Evolutionary conservation across 495 filamentous ascomycete genomes (phyloP), one percentile per base, ranked within the genome.

Genomic region (Alectoria sarmentosa): DNA sequence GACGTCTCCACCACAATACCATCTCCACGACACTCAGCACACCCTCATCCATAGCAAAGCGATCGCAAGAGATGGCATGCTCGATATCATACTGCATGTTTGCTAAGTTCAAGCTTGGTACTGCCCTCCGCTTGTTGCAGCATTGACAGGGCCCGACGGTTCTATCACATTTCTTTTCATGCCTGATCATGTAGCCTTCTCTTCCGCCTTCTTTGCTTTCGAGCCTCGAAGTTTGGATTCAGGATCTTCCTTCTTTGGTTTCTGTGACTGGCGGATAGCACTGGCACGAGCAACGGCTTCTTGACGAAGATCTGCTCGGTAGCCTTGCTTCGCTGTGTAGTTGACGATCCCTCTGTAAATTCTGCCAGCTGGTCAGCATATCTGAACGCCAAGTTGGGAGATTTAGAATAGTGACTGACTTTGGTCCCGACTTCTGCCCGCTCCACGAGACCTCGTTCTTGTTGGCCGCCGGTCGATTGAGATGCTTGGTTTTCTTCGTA

Each of bases 221-320:
- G 80, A 78, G 55, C 94, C 93, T 69, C 94, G 83, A 68, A 80
- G 78, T 86, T 96, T 96, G 68, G 73, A 69, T 76, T 83, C 84
- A 69, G 86, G 83, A 62, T 78, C 73, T 26, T 88, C 84, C 86
- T 96, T 96, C 80, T 87, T 85, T 63, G 86, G 75, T 72, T 80
- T 79, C 83, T 96, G 90, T 63, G 88, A 88, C 69, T 82, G 77
- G 75, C 89, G 89, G 80, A 98, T 83, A 71, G 90, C 90, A 75
- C 87, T 91, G 69, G 89, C 93, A 70, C 94, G 90, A 75, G 92
- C 82, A 74, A 98, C 88, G 67, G 92, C 92, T 69, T 86, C 87
- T 72, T 86, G 82, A 67, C 91, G 90, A 75, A 98, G 83, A 74
- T 98, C 94, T 70, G 87, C 75, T 74, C 94, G 87, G 84, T 94